Conservation (phyloP, 306 rosid genomes). For the Hippophae tibetana region DNA sequence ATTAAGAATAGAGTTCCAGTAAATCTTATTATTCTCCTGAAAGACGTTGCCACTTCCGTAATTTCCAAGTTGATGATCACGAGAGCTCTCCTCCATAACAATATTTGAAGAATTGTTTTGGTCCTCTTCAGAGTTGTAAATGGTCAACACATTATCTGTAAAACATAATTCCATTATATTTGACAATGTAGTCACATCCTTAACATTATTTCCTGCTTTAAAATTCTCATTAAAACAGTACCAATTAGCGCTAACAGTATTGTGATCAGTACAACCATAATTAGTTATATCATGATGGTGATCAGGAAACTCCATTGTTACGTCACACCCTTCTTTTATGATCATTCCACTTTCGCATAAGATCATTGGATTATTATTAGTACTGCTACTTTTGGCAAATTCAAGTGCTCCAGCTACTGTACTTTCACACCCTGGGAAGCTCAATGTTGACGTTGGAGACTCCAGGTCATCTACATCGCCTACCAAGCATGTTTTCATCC, state of each 20-base stretch:
- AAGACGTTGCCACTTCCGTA: slow-evolving; percentile 17
- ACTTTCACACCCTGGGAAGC: slow-evolving; percentile 35
- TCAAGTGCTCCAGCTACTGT: not conserved
- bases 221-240: too few species aligned
- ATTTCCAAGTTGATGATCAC: slow-evolving; percentile 3
- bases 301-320: too few species aligned
- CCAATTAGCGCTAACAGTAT: too few species aligned
- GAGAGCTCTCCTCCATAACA: slow-evolving; percentile 24
- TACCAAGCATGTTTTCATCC: slow-evolving; percentile 19
- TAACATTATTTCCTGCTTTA: too few species aligned
- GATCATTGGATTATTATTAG: too few species aligned
- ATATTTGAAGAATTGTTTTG: too few species aligned
- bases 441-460: slow-evolving; percentile 77
- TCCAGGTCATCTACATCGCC: slow-evolving; percentile 44
- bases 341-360: too few species aligned
- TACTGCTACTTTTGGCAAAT: not conserved
- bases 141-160: slow-evolving; percentile 21
- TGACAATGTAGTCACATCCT: not conserved
- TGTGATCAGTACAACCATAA: too few species aligned
- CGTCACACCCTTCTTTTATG: too few species aligned
- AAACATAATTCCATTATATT: slow-evolving; percentile 46
- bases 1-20: slow-evolving; percentile 80
- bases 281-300: too few species aligned
- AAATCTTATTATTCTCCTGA: slow-evolving; percentile 84
- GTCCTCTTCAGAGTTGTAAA: too few species aligned